Evolutionary conservation across 2,329 filamentous ascomycete genomes (phyloP), one percentile per base, ranked within the genome.

Genomic region (Ophiostoma populinum): DNA sequence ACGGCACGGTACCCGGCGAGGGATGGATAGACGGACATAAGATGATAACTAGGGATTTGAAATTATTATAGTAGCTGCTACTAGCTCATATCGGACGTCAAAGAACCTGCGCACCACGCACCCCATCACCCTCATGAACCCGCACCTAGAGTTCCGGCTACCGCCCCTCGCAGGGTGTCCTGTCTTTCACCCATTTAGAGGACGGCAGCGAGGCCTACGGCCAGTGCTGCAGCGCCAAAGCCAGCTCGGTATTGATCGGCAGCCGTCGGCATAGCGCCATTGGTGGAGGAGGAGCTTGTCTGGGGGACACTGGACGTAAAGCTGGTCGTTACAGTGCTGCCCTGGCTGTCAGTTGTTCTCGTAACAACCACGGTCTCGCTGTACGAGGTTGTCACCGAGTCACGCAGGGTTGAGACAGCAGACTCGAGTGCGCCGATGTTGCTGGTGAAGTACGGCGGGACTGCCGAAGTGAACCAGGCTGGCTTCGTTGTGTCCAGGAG

Each of bases 111-210:
- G n/a, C n/a, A n/a, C n/a, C n/a, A n/a, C n/a, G n/a, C n/a, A n/a
- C n/a, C n/a, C n/a, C n/a, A n/a, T n/a, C n/a, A n/a, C n/a, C n/a
- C n/a, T n/a, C n/a, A n/a, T n/a, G n/a, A n/a, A n/a, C n/a, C n/a
- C n/a, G n/a, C n/a, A n/a, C n/a, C n/a, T n/a, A n/a, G n/a, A n/a
- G n/a, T n/a, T n/a, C n/a, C n/a, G n/a, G n/a, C n/a, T n/a, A n/a
- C n/a, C n/a, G n/a, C n/a, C n/a, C n/a, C n/a, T n/a, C n/a, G n/a
- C n/a, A n/a, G n/a, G n/a, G n/a, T n/a, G n/a, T n/a, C n/a, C n/a
- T n/a, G n/a, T n/a, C n/a, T n/a, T n/a, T n/a, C 26, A 22, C 12
- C 15, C 17, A 12, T 3, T 34, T 28, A 43, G 38, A 54, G 69
- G 11, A 42, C 43, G 10, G 36, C 42, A 4, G 34, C 31, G 1